A percentile compares a stretch with the other conserved stretches of the same genome.
Conservation (phyloP, 768 basidiomycete species). For the Cystofilobasidium ferigula region DNA sequence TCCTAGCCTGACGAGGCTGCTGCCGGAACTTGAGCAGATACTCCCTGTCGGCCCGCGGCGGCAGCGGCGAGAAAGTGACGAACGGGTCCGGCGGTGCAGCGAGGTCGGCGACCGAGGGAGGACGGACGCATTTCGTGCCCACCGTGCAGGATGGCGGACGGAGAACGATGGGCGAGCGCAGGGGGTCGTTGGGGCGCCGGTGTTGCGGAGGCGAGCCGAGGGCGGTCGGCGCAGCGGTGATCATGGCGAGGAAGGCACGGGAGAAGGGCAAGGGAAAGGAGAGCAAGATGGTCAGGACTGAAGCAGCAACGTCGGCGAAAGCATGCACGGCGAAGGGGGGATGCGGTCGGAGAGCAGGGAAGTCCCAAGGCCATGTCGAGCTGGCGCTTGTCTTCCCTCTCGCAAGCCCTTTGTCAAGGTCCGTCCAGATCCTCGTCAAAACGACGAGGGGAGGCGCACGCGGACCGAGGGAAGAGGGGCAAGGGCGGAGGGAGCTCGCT, state of each 20-base stretch:
- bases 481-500: too few relatives aligned
- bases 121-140: too few relatives aligned
- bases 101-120: too few relatives aligned
- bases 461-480: too few relatives aligned
- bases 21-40: constrained; percentile 79
- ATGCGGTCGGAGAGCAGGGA: not conserved
- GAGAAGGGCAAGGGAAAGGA: constrained; percentile 18
- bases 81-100: too few relatives aligned
- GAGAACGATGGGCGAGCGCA: too few relatives aligned
- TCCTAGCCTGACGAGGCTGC: constrained; percentile 65
- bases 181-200: too few relatives aligned
- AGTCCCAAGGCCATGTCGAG: not conserved
- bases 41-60: constrained; percentile 45
- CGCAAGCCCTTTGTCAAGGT: too few relatives aligned
- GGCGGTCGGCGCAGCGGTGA: not conserved
- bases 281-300: constrained; percentile 29
- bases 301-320: constrained; percentile 27
- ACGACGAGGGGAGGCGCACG: too few relatives aligned
- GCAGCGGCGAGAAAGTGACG: constrained; percentile 10
- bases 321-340: constrained; percentile 15
- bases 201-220: constrained; percentile 6
- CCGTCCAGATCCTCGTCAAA: too few relatives aligned
- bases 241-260: not conserved
- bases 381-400: too few relatives aligned
- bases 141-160: too few relatives aligned